phyloP scores from a whole-genome alignment of 2,329 filamentous ascomycete genomes.

The Hortaea sp. region DNA sequence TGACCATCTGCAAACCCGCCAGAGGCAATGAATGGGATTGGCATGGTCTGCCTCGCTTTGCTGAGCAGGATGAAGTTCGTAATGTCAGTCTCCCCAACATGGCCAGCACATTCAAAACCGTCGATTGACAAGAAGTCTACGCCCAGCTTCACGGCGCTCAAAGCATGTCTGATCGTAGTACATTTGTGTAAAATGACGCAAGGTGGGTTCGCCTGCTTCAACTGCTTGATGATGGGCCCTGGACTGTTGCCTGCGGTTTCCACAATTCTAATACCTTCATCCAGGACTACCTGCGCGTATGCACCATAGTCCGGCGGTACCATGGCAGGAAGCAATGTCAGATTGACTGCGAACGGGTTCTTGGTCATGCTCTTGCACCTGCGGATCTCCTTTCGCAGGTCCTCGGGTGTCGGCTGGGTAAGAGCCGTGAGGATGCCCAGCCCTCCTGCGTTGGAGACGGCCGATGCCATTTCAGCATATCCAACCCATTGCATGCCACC shows the following conservation, averaged over 20 bases:
- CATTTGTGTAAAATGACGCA: conserved; percentile 90
- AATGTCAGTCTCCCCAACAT: conserved; percentile 79
- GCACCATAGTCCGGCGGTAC: conserved; percentile 85
- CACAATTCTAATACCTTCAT: conserved; percentile 83
- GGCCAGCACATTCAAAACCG: conserved; percentile 91
- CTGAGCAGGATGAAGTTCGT: conserved; percentile 84
- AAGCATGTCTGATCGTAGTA: conserved; percentile 88
- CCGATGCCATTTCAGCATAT: conserved; percentile 65
- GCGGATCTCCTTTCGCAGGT: conserved; percentile 85
- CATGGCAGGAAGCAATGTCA: conserved; percentile 83
- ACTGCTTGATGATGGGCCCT: conserved; percentile 76
- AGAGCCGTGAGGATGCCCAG: conserved; percentile 77
- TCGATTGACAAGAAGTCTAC: conserved; percentile 97
- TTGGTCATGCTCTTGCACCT: conserved; percentile 71
- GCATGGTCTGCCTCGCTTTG: conserved; percentile 71
- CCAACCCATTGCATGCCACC: conserved; percentile 84
- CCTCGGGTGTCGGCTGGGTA: conserved; percentile 85
- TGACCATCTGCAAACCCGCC: conserved; percentile 93
- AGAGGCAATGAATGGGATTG: conserved; percentile 86
- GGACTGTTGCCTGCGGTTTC: conserved; percentile 89
- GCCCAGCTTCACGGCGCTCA: conserved; percentile 83
- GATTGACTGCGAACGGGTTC: conserved; percentile 82
- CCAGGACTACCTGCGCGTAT: conserved; percentile 85
- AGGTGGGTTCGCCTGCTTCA: conserved; percentile 61
- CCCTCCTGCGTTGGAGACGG: conserved; percentile 72